phyloP scores from a whole-genome alignment of 345 rosid species.

The Populus euphratica region DNA sequence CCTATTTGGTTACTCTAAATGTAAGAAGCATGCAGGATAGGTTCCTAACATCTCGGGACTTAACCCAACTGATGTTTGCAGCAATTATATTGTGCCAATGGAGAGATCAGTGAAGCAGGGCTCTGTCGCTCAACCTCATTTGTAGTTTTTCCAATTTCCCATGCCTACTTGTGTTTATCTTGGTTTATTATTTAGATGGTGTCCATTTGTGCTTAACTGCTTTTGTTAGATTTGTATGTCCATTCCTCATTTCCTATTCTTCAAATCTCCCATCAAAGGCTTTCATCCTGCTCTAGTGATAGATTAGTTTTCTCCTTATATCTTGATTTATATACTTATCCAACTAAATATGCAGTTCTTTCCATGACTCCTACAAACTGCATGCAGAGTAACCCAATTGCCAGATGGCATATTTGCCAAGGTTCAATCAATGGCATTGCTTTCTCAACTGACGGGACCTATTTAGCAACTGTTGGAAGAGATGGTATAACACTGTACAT shows the following conservation, averaged over 20 bases:
- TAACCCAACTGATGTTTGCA: not conserved
- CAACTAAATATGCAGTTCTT: not conserved
- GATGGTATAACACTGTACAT: slow-evolving; percentile 55
- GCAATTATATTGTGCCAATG: not conserved
- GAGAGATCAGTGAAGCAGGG: not conserved
- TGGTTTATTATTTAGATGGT: not conserved
- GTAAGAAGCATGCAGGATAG: not conserved
- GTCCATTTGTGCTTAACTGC: not conserved
- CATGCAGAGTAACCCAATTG: slow-evolving; percentile 91
- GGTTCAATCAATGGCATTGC: slow-evolving; percentile 86
- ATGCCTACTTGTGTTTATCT: not conserved
- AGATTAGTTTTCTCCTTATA: slow-evolving; percentile 9
- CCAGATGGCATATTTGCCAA: slow-evolving; percentile 98
- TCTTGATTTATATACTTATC: slow-evolving; percentile 2
- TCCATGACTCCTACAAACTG: slow-evolving; percentile 23
- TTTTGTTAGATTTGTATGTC: not conserved
- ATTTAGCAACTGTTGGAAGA: slow-evolving; percentile 97
- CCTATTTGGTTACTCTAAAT: not conserved
- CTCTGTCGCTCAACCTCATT: not conserved
- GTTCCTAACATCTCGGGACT: not conserved
- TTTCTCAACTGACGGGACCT: slow-evolving; percentile 78
- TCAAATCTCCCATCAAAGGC: no score
- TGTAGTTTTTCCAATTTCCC: not conserved
- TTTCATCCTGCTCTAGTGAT: not conserved
- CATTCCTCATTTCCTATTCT: not conserved